Conservation (phyloP, 768 basidiomycete species). For the Russula olivacea region DNA sequence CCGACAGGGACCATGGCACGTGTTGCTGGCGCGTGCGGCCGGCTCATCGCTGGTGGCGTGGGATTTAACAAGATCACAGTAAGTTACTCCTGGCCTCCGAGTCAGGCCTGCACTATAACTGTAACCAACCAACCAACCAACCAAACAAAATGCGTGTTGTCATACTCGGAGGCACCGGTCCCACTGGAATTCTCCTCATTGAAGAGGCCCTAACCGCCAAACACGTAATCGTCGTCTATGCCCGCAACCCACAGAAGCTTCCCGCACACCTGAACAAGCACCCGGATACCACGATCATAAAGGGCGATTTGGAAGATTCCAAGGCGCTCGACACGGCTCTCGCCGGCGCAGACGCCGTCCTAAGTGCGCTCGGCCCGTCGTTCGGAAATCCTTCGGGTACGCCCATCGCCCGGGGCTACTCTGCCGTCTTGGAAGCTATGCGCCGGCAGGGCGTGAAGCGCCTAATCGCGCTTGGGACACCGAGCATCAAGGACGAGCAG, state of each 20-base stretch:
- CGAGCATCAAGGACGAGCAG: slow-evolving; percentile 54
- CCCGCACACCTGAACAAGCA: slow-evolving; percentile 45
- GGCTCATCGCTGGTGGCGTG: no score
- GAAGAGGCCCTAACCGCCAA: slow-evolving; percentile 45
- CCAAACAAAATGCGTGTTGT: slow-evolving; percentile 44
- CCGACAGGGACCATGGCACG: not conserved
- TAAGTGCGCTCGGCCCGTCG: slow-evolving; percentile 60
- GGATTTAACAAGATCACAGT: no score
- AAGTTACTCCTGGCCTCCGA: no score
- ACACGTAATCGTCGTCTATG: slow-evolving; percentile 53
- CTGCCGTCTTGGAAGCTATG: slow-evolving; percentile 52
- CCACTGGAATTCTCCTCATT: slow-evolving; percentile 50
- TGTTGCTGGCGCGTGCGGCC: not conserved
- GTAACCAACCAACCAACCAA: not conserved
- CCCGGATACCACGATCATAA: slow-evolving; percentile 42
- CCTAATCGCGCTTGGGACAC: slow-evolving; percentile 60
- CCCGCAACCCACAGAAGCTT: slow-evolving; percentile 58
- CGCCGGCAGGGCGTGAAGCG: slow-evolving; percentile 45
- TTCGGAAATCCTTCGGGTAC: slow-evolving; percentile 41
- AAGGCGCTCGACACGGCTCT: slow-evolving; percentile 47
- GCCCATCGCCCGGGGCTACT: slow-evolving; percentile 60
- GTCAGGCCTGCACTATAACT: no score
- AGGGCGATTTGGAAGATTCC: slow-evolving; percentile 51
- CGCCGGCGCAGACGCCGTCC: slow-evolving; percentile 51
- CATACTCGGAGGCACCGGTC: slow-evolving; percentile 67